These are phyloP conservation scores for Hibiscus syriacus DNA, from an alignment of 345 rosid genomes.

Conservation along the genomic window DNA sequence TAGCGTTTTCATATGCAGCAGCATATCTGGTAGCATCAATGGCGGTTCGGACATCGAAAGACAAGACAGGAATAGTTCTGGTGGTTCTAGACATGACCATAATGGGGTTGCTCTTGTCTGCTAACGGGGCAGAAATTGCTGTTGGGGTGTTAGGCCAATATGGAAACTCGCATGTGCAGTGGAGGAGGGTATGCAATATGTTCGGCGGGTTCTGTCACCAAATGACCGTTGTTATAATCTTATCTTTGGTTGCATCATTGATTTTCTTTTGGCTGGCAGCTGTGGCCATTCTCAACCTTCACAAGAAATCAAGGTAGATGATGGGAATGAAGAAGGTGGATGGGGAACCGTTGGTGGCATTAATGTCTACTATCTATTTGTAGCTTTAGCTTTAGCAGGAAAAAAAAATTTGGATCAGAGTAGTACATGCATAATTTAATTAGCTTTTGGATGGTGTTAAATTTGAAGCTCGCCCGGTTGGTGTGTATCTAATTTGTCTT, in stretches of 20 bases:
- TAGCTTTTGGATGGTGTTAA: not conserved
- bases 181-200: conserved; percentile 35
- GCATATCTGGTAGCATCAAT: conserved; percentile 16
- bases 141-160: conserved; percentile 28
- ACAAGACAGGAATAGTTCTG: conserved; percentile 5
- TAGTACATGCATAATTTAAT: not conserved
- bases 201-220: conserved; percentile 29
- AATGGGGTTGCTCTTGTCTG: conserved; percentile 34
- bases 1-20: no score
- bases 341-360: not conserved
- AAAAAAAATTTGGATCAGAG: no score
- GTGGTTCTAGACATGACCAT: conserved; percentile 23
- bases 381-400: no score
- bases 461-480: not conserved
- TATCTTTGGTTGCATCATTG: conserved; percentile 26
- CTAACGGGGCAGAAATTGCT: conserved; percentile 37
- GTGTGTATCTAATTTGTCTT: not conserved
- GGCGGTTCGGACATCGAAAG: not conserved
- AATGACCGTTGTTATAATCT: conserved; percentile 19
- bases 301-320: conserved; percentile 18
- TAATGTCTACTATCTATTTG: not conserved
- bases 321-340: not conserved
- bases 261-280: conserved; percentile 32
- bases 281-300: conserved; percentile 27
- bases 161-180: conserved; percentile 41